These are phyloP conservation scores for Samsoniella hepiali DNA, from an alignment of 2,329 filamentous ascomycete species.

Conservation along the genomic window DNA sequence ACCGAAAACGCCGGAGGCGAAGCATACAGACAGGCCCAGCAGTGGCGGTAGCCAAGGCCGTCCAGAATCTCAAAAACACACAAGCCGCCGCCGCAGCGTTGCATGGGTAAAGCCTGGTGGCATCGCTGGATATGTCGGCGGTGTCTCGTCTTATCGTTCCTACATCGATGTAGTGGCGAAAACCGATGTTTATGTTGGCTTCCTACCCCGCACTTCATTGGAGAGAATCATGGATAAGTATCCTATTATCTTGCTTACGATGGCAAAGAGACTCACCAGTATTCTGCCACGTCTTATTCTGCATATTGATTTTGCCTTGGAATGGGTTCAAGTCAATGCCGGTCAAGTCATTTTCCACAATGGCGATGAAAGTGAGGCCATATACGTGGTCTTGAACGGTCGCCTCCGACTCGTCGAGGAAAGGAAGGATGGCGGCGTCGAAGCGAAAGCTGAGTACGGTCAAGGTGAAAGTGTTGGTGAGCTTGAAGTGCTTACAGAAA, in stretches of 20 bases:
- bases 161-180: constrained; percentile 97
- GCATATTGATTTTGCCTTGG: constrained; percentile 96
- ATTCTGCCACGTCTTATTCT: constrained; percentile 85
- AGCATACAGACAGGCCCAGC: neutral
- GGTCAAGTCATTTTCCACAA: constrained; percentile 94
- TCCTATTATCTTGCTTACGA: constrained; percentile 86
- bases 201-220: constrained; percentile 78
- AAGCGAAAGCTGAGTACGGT: constrained; percentile 86
- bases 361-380: constrained; percentile 93
- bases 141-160: constrained; percentile 89
- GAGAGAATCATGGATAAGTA: constrained; percentile 92
- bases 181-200: constrained; percentile 97
- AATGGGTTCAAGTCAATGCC: constrained; percentile 96
- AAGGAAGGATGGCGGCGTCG: constrained; percentile 74
- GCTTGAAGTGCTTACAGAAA: constrained; percentile 94
- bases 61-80: constrained; percentile 42
- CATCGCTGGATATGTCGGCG: constrained; percentile 89
- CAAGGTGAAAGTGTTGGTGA: constrained; percentile 98
- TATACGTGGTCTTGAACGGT: constrained; percentile 96
- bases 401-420: constrained; percentile 83
- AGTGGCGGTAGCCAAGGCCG: constrained; percentile 7
- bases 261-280: constrained; percentile 91
- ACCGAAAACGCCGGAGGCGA: neutral
- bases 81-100: constrained; percentile 62
- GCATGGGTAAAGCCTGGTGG: constrained; percentile 93